Percentiles rank a stretch among this genome's conserved stretches.
These are phyloP conservation scores for Pseudocohnilembus persalinus DNA, from an alignment of 169 alveolate species.

Conservation along the genomic window DNA sequence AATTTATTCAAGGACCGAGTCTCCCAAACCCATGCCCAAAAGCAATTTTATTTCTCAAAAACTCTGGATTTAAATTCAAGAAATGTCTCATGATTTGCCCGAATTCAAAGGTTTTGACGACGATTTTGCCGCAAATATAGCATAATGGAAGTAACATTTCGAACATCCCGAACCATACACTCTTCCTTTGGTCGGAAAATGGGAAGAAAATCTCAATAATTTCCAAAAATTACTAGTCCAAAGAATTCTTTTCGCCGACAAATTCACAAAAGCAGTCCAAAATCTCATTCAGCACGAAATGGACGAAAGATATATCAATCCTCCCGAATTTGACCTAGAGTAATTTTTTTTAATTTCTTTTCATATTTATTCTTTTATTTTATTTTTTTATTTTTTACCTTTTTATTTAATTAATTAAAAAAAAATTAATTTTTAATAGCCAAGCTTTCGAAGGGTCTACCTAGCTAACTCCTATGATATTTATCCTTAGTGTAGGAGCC, in stretches of 20 bases:
- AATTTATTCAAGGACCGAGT: slow-evolving; percentile 43
- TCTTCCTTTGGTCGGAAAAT: slow-evolving; percentile 71
- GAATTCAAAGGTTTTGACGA: slow-evolving; percentile 74
- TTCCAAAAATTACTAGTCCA: slow-evolving; percentile 31
- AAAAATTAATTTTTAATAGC: no score
- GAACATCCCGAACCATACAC: slow-evolving; percentile 63
- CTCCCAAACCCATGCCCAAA: slow-evolving; percentile 63
- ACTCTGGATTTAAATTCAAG: slow-evolving; percentile 81
- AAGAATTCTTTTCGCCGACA: slow-evolving; percentile 84
- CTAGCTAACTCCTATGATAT: slow-evolving; percentile 76
- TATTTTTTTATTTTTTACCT: background rate
- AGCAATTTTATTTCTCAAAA: slow-evolving; percentile 68
- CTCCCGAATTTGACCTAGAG: slow-evolving; percentile 83
- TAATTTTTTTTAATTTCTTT: background rate
- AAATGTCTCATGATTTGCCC: slow-evolving; percentile 66
- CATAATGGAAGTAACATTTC: slow-evolving; percentile 72
- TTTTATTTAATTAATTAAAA: no score
- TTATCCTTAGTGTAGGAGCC: slow-evolving; percentile 90
- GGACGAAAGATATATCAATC: slow-evolving; percentile 74
- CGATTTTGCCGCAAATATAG: slow-evolving; percentile 63
- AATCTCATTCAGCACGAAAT: slow-evolving; percentile 74
- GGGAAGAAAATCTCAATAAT: slow-evolving; percentile 39
- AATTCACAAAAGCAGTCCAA: slow-evolving; percentile 70
- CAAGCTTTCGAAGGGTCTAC: slow-evolving; percentile 76
- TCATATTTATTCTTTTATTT: no score